Evolutionary conservation across 2,329 filamentous ascomycete species (phyloP), one percentile per base, ranked within the genome.

Genomic region (Proliferodiscus dingleyae): DNA sequence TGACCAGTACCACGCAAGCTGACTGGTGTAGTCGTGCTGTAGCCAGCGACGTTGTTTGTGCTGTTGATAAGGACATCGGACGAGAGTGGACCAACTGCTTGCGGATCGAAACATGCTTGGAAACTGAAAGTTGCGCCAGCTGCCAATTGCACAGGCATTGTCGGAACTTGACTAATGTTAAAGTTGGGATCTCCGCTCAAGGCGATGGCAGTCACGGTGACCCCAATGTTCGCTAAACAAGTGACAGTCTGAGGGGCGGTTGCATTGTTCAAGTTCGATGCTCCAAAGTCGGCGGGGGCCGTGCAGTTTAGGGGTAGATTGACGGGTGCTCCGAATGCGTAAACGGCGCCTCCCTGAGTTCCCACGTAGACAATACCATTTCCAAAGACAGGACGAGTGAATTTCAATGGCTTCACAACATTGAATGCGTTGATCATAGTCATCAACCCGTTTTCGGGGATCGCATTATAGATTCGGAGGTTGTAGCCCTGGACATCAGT

Each of bases 351-450:
- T 19, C 65, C 61, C 2, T 64, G 72, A 1, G 71, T 75, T 8
- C 73, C 74, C n/a, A 80, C 59, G 49, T 80, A 81, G 2, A 72
- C 69, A 45, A 71, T 69, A 0, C 73, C 75, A 46, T 81, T 68
- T 5, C 77, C 77, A 45, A 81, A 80, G 2, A 77, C 74, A 1
- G 77, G 74, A 2, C 77, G 68, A 3, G 71, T 73, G 51, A 81
- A 81, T 61, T 81, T 81, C 37, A 68, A 73, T 3, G 73, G 68
- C 0, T 72, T 74, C 0, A 70, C 65, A 10, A 79, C 67, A 21
- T 71, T 71, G 51, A 79, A 78, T 1, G 68, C 68, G 24, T 72
- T 71, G 50, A 80, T 68, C 41, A 73, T 62, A 2, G 64, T 71
- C 38, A 81, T 58, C 1, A 60, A 49, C 0, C 71, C 72, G 19